Evolutionary conservation across 805 yeast species (phyloP), one percentile per base, ranked within the genome.

Genomic region (Candida suzukii): DNA sequence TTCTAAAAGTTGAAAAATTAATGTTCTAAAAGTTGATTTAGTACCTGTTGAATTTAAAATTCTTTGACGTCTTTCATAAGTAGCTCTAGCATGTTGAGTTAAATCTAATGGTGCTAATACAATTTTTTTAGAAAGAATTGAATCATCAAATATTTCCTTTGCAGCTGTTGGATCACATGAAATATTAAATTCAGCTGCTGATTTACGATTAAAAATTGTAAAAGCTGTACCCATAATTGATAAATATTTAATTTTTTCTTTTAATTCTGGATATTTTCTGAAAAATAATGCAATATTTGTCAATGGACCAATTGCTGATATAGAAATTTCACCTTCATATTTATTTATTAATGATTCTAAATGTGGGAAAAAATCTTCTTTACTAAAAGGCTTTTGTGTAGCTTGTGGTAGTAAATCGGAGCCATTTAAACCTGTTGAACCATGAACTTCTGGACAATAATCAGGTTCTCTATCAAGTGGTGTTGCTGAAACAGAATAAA

Each of bases 121-220:
- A 13, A 73, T 67, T 51, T 74, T 80, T 13, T 68, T 60, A n/a
- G 59, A 54, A 16, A 84, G 52, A 0, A 60, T 54, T 0, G 64
- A 59, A 51, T 78, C 78, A 13, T 57, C 52, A 6, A 87, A 60
- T 2, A 87, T 70, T 14, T 60, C 55, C 21, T 73, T 61, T 0
- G 95, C 86, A 5, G 95, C 95, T 32, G 71, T 69, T 1, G 95
- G 87, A 57, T 88, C 96, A 40, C 76, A 68, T 66, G 73, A 71
- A 29, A 84, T 69, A 59, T 88, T 88, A 66, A 84, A 87, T 57
- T 88, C 95, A 6, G 91, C 78, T 37, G 67, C 68, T 1, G 49
- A 52, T 37, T 54, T 51, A 28, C 51, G 46, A 40, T 60, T 60
- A 40, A 53, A 58, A 7, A 39, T 39, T 10, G 49, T 42, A 41